Evolutionary conservation across 805 yeast genomes (phyloP), one percentile per base, ranked within the genome.

Genomic region (Candida alai): DNA sequence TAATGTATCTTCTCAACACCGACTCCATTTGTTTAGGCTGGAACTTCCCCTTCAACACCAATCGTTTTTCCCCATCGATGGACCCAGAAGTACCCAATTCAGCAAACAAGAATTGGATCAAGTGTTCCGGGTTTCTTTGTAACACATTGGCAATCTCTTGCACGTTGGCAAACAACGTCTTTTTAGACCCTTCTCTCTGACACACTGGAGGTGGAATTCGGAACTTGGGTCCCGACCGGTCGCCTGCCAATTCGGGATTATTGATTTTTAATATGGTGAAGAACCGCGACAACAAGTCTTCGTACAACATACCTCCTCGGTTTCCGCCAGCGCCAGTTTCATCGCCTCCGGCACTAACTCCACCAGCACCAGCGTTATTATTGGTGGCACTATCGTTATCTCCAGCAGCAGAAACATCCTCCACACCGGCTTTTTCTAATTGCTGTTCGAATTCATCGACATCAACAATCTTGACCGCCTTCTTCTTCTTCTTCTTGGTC

Each of bases 61-160:
- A 78, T 66, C 98, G 83, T 73, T 88, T 86, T 64, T 86, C 90
- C 62, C 97, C 98, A 67, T 93, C 99, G 41, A 93, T 90, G 37
- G 97, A 89, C 58, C 99, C 99, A 2, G 97, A 87, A 14, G 99
- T 93, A 80, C 99, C 99, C 76, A 93, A 74, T 70, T 93, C 99
- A 1, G 97, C 97, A 67, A 93, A 93, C 65, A 93, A 68, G 66
- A 84, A 93, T 70, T 88, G 96, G 62, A 93, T 93, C 46, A 93
- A 80, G 68, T 93, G 98, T 56, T 93, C 98, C 48, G 96, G 93
- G 35, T 88, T 84, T 70, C 99, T 81, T 65, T 93, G 97, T 70
- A 93, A 75, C 37, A 88, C 93, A 49, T 85, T 85, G 43, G 96
- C 77, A 50, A 93, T 93, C 54, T 85, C 95, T 68, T 89, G 95